Base-by-base conservation (phyloP, 2,329 filamentous ascomycete genomes). In the Botrytis paeoniae region DNA sequence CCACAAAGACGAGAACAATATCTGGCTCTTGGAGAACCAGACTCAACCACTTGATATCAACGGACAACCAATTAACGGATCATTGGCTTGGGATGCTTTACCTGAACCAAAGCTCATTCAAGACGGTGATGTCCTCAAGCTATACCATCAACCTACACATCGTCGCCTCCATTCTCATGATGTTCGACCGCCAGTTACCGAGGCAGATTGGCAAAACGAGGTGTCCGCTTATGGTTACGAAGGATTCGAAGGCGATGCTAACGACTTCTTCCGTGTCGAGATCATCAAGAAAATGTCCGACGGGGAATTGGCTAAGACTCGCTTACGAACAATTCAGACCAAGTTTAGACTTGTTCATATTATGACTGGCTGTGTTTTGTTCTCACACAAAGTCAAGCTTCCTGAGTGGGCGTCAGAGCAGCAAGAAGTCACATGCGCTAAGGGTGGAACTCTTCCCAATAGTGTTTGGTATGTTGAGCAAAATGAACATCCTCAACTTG, bases 341-440 rank as follows among this genome's bases (percentile, higher is more conserved):
- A 98, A 98, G 85, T 99, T 99, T 86, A 92, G 90, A 81, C 91
- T 99, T 62, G 89, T 98, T 48, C 96, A 99, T 81, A 85, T 97
- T 81, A 98, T 99, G 96, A 97, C 94, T 75, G 95, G 95, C 64
- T 99, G 96, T 81, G 93, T 92, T 20, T 87, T 99, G 37, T 99
- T 99, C 86, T 98, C 95, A 0, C 96, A 99, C 87, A 98, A 98
- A 85, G 95, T 98, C 81, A 99, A 99, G 86, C 91, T 99, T 73
- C 96, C 96, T 4, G 94, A 97, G 4, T 99, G 96, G 96, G 96
- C 93, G 64, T 99, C 92, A 70, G 96, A 98, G 82, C 96, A 99
- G 83, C 96, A 99, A 82, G 96, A 99, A 83, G 96, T 99, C n/a
- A 98, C 95, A 32, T 99, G 96, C 81, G 96, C 96, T 12, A 92